Percentiles rank a stretch among this genome's conserved stretches.
Evolutionary conservation across 2,329 filamentous ascomycete species (phyloP).

Genomic region (Arthrobotrys pseudoclavata): DNA sequence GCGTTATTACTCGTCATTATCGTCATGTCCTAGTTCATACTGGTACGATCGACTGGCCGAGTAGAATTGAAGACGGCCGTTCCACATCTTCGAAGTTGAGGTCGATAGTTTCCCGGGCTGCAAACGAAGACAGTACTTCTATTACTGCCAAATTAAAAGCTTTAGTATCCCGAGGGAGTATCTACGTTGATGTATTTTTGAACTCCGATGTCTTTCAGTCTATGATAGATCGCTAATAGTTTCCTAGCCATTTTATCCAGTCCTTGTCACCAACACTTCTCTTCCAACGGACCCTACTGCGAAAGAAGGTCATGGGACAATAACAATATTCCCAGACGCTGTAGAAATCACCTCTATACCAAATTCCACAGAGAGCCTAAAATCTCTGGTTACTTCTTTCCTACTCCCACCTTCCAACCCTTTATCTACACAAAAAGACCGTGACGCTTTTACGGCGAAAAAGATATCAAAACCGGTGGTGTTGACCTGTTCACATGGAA

Average conservation of each 20-base stretch:
- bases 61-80: slow-evolving; percentile 27
- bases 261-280: slow-evolving; percentile 61
- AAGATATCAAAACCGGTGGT: slow-evolving; percentile 69
- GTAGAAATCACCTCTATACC: slow-evolving; percentile 47
- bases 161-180: slow-evolving; percentile 32
- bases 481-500: slow-evolving; percentile 88
- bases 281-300: slow-evolving; percentile 24
- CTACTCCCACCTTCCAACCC: slow-evolving; percentile 44
- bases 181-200: slow-evolving; percentile 36
- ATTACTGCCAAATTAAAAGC: slow-evolving; percentile 17
- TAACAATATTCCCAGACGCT: slow-evolving; percentile 61
- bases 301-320: slow-evolving; percentile 17
- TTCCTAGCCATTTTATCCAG: slow-evolving; percentile 60
- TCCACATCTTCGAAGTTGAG: slow-evolving; percentile 33
- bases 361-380: slow-evolving; percentile 31
- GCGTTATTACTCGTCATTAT: slow-evolving; percentile 52
- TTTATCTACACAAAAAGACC: background rate
- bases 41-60: slow-evolving; percentile 50
- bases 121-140: background rate
- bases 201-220: background rate
- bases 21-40: slow-evolving; percentile 54
- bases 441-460: background rate
- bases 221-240: background rate
- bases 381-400: slow-evolving; percentile 36
- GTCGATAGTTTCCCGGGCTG: background rate